These are phyloP conservation scores for Rosa rugosa DNA, from an alignment of 306 rosid genomes.

Conservation along the genomic window DNA sequence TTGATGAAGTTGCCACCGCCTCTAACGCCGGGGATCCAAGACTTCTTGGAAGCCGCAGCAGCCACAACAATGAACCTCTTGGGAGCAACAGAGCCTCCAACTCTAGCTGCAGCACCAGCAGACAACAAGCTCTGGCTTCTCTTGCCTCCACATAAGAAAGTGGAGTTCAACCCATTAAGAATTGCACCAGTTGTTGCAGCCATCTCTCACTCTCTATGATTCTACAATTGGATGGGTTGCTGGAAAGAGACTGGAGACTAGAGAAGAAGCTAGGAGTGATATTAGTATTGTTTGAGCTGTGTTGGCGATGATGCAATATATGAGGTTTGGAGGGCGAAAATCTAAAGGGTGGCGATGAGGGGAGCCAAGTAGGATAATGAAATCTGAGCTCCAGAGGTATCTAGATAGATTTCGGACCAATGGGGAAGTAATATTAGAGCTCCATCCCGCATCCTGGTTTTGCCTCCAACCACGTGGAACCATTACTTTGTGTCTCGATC, in stretches of 20 bases:
- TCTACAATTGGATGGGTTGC: neutral
- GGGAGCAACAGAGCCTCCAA: conserved; percentile 41
- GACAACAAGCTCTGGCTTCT: conserved; percentile 62
- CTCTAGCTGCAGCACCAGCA: conserved; percentile 37
- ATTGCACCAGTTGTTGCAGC: conserved; percentile 93
- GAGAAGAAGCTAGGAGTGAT: neutral
- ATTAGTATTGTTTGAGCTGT: neutral
- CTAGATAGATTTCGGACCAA: conserved; percentile 96
- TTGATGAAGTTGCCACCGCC: conserved; percentile 70
- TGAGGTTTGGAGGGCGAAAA: conserved; percentile 14
- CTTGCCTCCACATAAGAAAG: conserved; percentile 77
- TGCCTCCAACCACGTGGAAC: conserved; percentile 66
- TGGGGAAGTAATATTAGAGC: conserved; percentile 32
- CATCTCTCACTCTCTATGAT: conserved; percentile 31
- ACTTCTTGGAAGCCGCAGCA: conserved; percentile 60
- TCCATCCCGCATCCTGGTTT: conserved; percentile 50
- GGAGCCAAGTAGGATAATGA: conserved; percentile 71
- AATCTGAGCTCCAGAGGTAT: conserved; percentile 48
- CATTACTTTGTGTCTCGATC: neutral
- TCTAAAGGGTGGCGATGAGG: conserved; percentile 38
- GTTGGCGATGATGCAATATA: neutral
- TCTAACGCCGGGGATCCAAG: conserved; percentile 71
- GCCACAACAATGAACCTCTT: conserved; percentile 58
- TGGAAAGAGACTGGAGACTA: neutral
- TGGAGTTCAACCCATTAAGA: conserved; percentile 73